Conservation (phyloP, 345 rosid genomes). For the Iberis pinnata region DNA sequence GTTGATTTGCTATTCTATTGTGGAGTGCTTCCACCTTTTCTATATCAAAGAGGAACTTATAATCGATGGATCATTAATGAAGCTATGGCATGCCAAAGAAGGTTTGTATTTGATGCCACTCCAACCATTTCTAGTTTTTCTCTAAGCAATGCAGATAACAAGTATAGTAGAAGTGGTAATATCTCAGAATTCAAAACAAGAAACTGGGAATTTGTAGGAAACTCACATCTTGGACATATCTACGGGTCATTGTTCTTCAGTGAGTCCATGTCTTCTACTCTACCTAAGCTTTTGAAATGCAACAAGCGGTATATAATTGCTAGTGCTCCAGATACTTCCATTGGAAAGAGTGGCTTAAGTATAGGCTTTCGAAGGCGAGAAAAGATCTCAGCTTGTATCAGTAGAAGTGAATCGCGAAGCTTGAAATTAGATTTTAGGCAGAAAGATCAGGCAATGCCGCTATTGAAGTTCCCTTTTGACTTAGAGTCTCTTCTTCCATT, state of each 20-base stretch:
- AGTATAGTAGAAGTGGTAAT: constrained; percentile 19
- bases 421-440: constrained; percentile 29
- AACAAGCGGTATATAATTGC: constrained; percentile 39
- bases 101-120: constrained; percentile 82
- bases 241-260: constrained; percentile 58
- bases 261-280: constrained; percentile 31
- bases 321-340: constrained; percentile 27
- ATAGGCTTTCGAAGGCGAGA: constrained; percentile 34
- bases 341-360: constrained; percentile 23
- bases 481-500: constrained; percentile 58
- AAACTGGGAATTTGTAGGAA: constrained; percentile 71
- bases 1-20: constrained; percentile 47
- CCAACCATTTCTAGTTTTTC: constrained; percentile 47
- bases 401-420: constrained; percentile 29
- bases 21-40: constrained; percentile 80
- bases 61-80: constrained; percentile 67
- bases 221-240: constrained; percentile 57
- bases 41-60: constrained; percentile 60
- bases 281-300: constrained; percentile 59
- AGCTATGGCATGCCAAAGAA: constrained; percentile 46
- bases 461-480: constrained; percentile 43
- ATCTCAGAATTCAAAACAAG: constrained; percentile 27
- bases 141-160: constrained; percentile 23
- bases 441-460: constrained; percentile 32
- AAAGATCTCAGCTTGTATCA: constrained; percentile 44